Conservation (phyloP, 1,284 basidiomycete genomes). For the Ceratobasidium theobromae region DNA sequence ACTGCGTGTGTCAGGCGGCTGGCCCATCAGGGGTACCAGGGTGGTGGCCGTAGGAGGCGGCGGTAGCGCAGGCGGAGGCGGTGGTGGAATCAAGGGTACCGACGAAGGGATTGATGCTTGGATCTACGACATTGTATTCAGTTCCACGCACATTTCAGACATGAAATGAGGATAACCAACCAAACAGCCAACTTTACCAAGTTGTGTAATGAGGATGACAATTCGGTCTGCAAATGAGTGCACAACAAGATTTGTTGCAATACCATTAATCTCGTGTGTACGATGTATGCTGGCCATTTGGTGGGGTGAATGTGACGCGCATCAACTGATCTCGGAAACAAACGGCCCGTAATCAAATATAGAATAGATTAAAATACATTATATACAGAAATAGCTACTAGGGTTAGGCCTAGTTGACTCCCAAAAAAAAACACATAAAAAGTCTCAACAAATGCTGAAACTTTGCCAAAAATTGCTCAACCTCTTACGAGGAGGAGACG, state of each 20-base stretch:
- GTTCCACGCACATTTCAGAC: background rate
- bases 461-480: conserved; percentile 72
- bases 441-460: conserved; percentile 2
- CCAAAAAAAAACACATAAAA: conserved; percentile 4
- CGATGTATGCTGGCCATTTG: conserved; percentile 43
- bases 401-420: conserved; percentile 14
- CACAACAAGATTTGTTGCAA: conserved; percentile 70
- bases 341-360: background rate
- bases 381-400: background rate
- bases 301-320: background rate
- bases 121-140: conserved; percentile 56
- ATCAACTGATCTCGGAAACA: background rate
- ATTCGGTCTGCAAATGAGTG: conserved; percentile 78
- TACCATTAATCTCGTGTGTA: conserved; percentile 54
- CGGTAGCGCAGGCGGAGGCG: conserved; percentile 55
- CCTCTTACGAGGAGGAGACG: conserved; percentile 71
- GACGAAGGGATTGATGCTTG: conserved; percentile 77
- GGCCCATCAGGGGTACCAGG: conserved; percentile 76
- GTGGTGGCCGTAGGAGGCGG: conserved; percentile 70
- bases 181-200: conserved; percentile 83
- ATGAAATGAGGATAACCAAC: conserved; percentile 48
- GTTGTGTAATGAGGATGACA: conserved; percentile 80
- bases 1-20: conserved; percentile 55
- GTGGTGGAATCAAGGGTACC: conserved; percentile 51
- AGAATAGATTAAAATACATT: background rate